Evolutionary conservation across 2,329 filamentous ascomycete species (phyloP), one percentile per base, ranked within the genome.

Genomic region (Apiospora aurea): DNA sequence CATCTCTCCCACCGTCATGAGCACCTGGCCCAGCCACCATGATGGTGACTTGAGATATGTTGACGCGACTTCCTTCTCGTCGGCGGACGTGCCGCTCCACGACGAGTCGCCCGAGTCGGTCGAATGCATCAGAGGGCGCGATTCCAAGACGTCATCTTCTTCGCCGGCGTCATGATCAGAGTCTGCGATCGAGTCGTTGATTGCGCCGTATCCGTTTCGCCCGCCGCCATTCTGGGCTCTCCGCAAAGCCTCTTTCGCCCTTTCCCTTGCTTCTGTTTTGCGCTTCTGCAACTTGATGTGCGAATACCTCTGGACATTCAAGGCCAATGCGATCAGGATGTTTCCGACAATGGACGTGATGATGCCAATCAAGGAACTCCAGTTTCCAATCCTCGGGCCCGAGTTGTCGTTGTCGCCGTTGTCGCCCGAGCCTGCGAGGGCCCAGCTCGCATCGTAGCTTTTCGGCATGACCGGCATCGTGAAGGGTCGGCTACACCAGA

Each of bases 231-330:
- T 80, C 74, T 81, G 82, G 10, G 81, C 80, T 57, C 84, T 85
- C 76, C 87, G 88, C 77, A 87, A 78, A n/a, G 87, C 85, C 69
- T 87, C 84, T 75, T 85, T 88, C 61, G 88, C 86, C 67, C 85
- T 87, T 73, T 87, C 85, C 69, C 88, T 87, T 66, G 87, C 84
- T 74, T 89, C 87, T 66, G 88, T 86, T 76, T 88, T 90, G 80
- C 95, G 91, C 76, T 91, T 88, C 74, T 94, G 91, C 74, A 99
- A 88, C 71, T 92, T 90, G 72, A 96, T 94, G 80, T 99, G 96
- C 46, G 96, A 96, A 81, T 98, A 98, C 75, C 96, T 91, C 83
- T 99, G 96, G 69, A 97, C 96, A 80, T 99, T 99, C 73, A 99
- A 89, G 16, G 96, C 96, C 74, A 99, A 91, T 0, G 96, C 97